Evolutionary conservation across 805 yeast genomes (phyloP), one percentile per base, ranked within the genome.

Genomic region (Metschnikowia koreensis): DNA sequence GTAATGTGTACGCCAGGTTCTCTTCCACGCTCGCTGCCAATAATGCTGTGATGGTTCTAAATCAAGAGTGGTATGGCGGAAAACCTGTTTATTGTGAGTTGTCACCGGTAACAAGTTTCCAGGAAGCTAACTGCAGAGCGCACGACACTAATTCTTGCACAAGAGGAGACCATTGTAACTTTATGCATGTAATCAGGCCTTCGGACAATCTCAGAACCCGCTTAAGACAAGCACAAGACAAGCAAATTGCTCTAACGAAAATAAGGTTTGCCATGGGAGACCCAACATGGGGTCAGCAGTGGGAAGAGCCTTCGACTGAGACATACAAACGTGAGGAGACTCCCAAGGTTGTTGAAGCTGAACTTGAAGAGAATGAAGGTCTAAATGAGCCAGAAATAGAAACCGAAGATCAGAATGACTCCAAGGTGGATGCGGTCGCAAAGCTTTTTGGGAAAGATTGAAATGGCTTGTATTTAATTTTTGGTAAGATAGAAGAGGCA

Each of bases 121-220:
- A 77, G 42, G 94, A 86, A 50, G 87, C 96, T 11, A 76, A 81
- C 49, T 92, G 98, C 64, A 75, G 89, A 39, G 86, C 86, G 41
- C 85, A 86, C 62, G 89, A 84, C 38, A 68, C 74, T 1, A 68
- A 75, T 26, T 71, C 70, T 12, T 92, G 98, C 64, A 80, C 77
- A n/a, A 78, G 97, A 64, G 93, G 91, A 1, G 87, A 84, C 33
- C 79, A 81, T 61, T 92, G 98, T 69, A 92, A 92, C 67, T 91
- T 88, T 67, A 86, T 90, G 80, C 98, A 92, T 66, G 77, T 85
- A 2, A 75, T 84, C 59, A 68, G 76, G 38, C 89, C 96, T 0
- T 64, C 80, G 2, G 61, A 62, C 7, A 72, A 66, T 12, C 62
- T 84, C 29, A 66, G 74, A 43, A 64, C 59, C 6, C 75, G 71